A percentile compares a stretch with the other conserved stretches of the same genome.
These are phyloP conservation scores for Phaseolus coccineus DNA, from an alignment of 331 rosid species.

Conservation along the genomic window DNA sequence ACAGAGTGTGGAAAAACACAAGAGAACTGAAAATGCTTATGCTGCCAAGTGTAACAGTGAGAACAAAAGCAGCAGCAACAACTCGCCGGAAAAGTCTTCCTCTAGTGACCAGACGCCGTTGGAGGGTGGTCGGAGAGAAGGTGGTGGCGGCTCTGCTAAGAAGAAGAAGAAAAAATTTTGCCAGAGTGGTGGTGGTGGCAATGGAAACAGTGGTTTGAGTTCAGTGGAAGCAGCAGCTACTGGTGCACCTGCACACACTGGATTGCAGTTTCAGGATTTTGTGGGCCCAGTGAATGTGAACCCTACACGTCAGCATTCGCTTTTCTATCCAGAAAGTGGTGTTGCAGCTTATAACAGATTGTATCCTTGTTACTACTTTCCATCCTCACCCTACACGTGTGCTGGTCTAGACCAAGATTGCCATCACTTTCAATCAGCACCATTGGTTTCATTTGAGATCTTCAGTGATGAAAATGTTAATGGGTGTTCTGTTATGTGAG, in stretches of 20 bases:
- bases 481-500: conserved; percentile 83
- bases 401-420: conserved; percentile 44
- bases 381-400: conserved; percentile 54
- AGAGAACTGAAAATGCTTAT: conserved; percentile 36
- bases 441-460: conserved; percentile 58
- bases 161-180: conserved; percentile 60
- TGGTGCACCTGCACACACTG: conserved; percentile 49
- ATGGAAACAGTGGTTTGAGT: conserved; percentile 11
- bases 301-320: conserved; percentile 56
- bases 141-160: conserved; percentile 48
- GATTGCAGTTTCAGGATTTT: conserved; percentile 51
- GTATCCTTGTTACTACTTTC: conserved; percentile 48
- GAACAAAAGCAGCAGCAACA: conserved; percentile 35
- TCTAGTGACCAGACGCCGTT: conserved; percentile 25
- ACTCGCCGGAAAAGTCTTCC: conserved; percentile 41
- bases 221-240: neutral
- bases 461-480: conserved; percentile 89
- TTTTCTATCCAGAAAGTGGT: conserved; percentile 37
- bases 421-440: conserved; percentile 47
- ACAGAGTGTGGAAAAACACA: conserved; percentile 45
- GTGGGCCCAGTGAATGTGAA: conserved; percentile 47
- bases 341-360: conserved; percentile 50
- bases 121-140: conserved; percentile 28
- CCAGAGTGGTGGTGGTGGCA: conserved; percentile 48
- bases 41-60: conserved; percentile 18